Evolutionary conservation across 805 yeast species (phyloP), one percentile per base, ranked within the genome.

Genomic region (Pichia heedii): DNA sequence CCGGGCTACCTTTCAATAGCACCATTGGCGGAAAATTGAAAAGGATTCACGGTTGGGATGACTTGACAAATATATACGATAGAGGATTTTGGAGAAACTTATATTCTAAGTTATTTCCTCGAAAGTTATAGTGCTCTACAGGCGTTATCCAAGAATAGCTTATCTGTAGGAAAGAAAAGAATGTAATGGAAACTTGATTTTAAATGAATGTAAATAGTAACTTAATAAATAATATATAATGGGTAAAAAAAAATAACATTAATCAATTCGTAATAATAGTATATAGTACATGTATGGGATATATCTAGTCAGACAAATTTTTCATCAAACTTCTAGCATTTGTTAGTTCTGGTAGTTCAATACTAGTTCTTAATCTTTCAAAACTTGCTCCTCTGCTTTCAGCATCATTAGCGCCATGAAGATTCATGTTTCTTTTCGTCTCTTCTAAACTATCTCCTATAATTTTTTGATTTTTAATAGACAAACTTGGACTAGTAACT

Each of bases 11-110:
- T 9, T 43, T 46, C 16, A 42, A 35, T 11, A 33, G 40, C 22
- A 9, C 33, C 4, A 8, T 35, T 15, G 27, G 39, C 2, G 46
- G 46, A 4, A 34, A 42, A 4, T 22, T 54, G 11, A 19, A 34
- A 8, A 36, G 43, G 29, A 43, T 60, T 2, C 26, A 43, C 4
- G 43, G 47, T 22, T 61, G 66, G 66, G 46, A 49, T 30, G 60
- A 63, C 18, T 41, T 74, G 48, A 54, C 49, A 32, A 76, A 76
- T 48, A 56, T 71, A 9, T 76, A 76, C 52, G 81, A 76, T 47
- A 50, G 47, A 9, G 81, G 81, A 3, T 73, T 76, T 49, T 50
- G 59, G 55, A 42, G 45, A 2, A 76, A 76, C 48, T 41, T 71
- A 11, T 54, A 45, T 32, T 64, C 67, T 41, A 53, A 73, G 24